phyloP scores from a whole-genome alignment of 495 filamentous ascomycete genomes.

The Podospora sp. region DNA sequence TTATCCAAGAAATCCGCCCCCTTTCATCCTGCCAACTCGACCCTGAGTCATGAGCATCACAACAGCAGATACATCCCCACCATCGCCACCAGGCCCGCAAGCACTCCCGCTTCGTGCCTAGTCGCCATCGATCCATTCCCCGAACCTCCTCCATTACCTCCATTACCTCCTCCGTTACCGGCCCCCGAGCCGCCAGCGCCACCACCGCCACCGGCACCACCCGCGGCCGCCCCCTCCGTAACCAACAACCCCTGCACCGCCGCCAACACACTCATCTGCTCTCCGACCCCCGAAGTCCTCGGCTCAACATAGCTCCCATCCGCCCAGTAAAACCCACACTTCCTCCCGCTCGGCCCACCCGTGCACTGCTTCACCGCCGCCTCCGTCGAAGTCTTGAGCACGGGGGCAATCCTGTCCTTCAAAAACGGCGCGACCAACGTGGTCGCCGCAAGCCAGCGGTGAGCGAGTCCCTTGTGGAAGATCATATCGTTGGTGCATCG shows the following conservation, averaged over 20 bases:
- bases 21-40: no score
- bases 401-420: conserved; percentile 57
- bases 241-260: conserved; percentile 59
- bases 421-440: conserved; percentile 70
- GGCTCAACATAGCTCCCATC: conserved; percentile 60
- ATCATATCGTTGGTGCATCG: conserved; percentile 69
- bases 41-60: neutral
- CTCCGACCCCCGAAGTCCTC: conserved; percentile 59
- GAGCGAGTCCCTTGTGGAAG: conserved; percentile 78
- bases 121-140: neutral
- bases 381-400: conserved; percentile 60
- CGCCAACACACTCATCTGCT: conserved; percentile 68
- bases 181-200: neutral
- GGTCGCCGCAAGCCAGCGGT: conserved; percentile 70
- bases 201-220: neutral
- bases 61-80: neutral
- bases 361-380: conserved; percentile 68
- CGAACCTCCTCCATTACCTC: neutral
- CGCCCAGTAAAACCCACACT: conserved; percentile 27
- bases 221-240: neutral
- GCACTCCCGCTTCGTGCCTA: neutral
- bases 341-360: conserved; percentile 44
- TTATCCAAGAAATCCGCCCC: no score
- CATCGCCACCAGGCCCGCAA: neutral
- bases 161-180: neutral